Evolutionary conservation across 345 rosid genomes (phyloP).

Genomic region (Dovyalis caffra): DNA sequence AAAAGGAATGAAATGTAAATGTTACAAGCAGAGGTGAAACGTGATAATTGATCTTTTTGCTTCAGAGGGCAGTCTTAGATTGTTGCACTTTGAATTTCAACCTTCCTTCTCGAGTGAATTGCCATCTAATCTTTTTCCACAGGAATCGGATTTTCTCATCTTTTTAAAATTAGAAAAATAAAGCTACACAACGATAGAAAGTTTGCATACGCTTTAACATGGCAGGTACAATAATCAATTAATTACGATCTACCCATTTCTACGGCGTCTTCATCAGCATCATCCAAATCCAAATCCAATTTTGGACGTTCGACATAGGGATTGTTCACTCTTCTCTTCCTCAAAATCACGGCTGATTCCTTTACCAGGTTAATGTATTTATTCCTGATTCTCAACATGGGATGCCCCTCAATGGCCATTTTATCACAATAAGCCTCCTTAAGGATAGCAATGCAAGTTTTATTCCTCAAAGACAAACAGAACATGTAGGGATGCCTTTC

Average conservation of each 20-base stretch:
- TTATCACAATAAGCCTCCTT: slow-evolving; percentile 69
- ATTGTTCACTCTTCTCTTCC: slow-evolving; percentile 38
- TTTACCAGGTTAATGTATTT: slow-evolving; percentile 64
- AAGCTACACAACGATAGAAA: not conserved
- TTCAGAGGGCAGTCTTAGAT: not conserved
- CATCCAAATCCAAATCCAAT: slow-evolving; percentile 50
- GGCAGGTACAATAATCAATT: not conserved
- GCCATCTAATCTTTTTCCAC: too few species aligned
- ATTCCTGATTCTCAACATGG: slow-evolving; percentile 54
- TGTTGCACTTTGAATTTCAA: not conserved
- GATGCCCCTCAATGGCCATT: slow-evolving; percentile 53
- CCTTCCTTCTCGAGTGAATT: not conserved
- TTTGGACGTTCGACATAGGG: slow-evolving; percentile 13
- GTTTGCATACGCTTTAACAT: not conserved
- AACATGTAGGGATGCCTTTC: slow-evolving; percentile 85
- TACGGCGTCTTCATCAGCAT: slow-evolving; percentile 26
- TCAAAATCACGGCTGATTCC: slow-evolving; percentile 47
- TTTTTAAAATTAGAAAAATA: too few species aligned
- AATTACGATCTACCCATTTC: not conserved
- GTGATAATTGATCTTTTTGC: not conserved
- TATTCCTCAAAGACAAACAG: slow-evolving; percentile 67
- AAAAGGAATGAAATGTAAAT: slow-evolving; percentile 22
- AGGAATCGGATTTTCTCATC: too few species aligned
- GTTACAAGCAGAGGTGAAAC: not conserved
- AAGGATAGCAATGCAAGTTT: slow-evolving; percentile 73